These are phyloP conservation scores for Podospora pseudopauciseta DNA, from an alignment of 495 filamentous ascomycete species.

Conservation along the genomic window DNA sequence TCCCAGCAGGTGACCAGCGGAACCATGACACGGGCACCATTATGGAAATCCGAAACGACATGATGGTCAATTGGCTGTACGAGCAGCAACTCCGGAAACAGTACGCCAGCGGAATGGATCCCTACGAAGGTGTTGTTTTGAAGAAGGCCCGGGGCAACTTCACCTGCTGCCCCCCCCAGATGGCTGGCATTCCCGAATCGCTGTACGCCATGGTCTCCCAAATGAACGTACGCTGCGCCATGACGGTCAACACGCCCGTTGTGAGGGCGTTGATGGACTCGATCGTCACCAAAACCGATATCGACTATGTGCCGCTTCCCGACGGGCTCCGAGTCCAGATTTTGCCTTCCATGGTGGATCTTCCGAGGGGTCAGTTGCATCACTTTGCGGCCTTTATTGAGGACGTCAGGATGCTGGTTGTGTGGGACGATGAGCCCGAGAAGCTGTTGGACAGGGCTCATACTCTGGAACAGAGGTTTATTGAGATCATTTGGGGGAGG, in stretches of 20 bases:
- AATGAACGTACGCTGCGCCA: constrained; percentile 52
- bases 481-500: constrained; percentile 53
- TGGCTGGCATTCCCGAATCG: constrained; percentile 44
- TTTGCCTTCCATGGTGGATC: constrained; percentile 49
- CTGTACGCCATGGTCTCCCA: constrained; percentile 49
- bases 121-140: constrained; percentile 58
- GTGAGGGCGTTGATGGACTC: constrained; percentile 28
- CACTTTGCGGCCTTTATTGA: constrained; percentile 67
- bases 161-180: constrained; percentile 52
- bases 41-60: constrained; percentile 52
- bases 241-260: constrained; percentile 34
- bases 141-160: constrained; percentile 54
- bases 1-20: constrained; percentile 46
- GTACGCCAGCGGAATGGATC: constrained; percentile 50
- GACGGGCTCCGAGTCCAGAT: constrained; percentile 59
- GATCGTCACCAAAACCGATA: constrained; percentile 27
- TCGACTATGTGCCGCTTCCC: constrained; percentile 52
- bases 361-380: constrained; percentile 58
- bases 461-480: constrained; percentile 49
- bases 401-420: constrained; percentile 52
- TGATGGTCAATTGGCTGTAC: constrained; percentile 61
- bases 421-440: constrained; percentile 65
- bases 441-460: constrained; percentile 49
- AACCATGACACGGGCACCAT: constrained; percentile 41
- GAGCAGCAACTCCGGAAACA: constrained; percentile 56